Percentiles rank a stretch among this genome's conserved stretches.
Conservation (phyloP, 306 rosid species). For the Pyrus communis region DNA sequence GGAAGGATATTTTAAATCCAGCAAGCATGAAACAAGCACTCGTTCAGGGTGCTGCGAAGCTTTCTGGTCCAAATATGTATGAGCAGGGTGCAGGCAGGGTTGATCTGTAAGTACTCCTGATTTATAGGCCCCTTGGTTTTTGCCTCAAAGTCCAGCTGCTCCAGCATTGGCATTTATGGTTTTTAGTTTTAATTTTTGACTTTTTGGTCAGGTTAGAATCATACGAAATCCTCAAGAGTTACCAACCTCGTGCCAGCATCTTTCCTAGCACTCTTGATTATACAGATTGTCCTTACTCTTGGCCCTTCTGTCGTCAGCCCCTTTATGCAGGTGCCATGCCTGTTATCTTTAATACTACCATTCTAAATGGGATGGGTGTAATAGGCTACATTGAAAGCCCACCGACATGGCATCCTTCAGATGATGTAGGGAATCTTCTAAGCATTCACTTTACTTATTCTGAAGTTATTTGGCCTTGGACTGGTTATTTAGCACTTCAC, state of each 20-base stretch:
- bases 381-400: conserved; percentile 73
- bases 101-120: conserved; percentile 64
- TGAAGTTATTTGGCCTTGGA: conserved; percentile 93
- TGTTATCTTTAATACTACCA: conserved; percentile 87
- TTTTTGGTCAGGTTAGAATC: conserved; percentile 77
- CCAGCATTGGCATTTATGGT: background rate
- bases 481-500: conserved; percentile 90
- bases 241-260: conserved; percentile 85
- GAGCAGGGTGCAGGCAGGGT: conserved; percentile 99
- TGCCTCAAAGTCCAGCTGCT: background rate
- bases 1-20: conserved; percentile 72
- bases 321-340: conserved; percentile 99
- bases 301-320: conserved; percentile 99
- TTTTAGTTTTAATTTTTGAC: conserved; percentile 12
- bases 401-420: conserved; percentile 86
- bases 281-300: conserved; percentile 83
- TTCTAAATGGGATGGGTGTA: conserved; percentile 97
- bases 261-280: conserved; percentile 85
- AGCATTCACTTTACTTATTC: conserved; percentile 90
- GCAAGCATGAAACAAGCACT: conserved; percentile 99
- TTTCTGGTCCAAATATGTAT: conserved; percentile 78
- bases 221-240: conserved; percentile 78
- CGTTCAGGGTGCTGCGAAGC: conserved; percentile 95
- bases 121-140: background rate
- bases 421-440: conserved; percentile 85